phyloP scores from a whole-genome alignment of 2,329 filamentous ascomycete species.

The Penicillium sp. region DNA sequence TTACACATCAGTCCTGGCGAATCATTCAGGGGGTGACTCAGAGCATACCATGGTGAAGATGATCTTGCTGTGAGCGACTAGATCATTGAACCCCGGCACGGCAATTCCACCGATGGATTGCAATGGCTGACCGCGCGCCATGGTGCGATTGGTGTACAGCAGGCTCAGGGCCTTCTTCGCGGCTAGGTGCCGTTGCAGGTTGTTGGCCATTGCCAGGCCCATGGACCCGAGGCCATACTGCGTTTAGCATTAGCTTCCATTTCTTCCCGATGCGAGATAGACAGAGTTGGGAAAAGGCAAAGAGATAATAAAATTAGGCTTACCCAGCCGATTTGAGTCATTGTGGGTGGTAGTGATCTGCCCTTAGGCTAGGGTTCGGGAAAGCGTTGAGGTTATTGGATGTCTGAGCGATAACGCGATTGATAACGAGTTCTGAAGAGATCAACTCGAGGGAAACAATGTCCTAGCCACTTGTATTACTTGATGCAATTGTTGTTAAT shows the following conservation, averaged over 20 bases:
- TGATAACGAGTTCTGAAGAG: neutral
- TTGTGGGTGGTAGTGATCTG: conserved; percentile 14
- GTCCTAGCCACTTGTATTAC: neutral
- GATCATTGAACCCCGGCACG: conserved; percentile 36
- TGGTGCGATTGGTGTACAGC: conserved; percentile 47
- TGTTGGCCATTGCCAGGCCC: conserved; percentile 50
- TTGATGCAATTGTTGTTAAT: neutral
- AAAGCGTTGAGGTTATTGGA: neutral
- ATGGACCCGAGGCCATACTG: conserved; percentile 51
- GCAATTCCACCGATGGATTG: conserved; percentile 40
- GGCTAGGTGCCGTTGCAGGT: conserved; percentile 46
- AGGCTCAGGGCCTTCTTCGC: conserved; percentile 37
- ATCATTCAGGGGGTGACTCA: conserved; percentile 1
- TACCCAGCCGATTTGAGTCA: conserved; percentile 44
- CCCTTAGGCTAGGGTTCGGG: neutral
- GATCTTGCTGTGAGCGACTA: conserved; percentile 42
- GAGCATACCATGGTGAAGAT: conserved; percentile 44
- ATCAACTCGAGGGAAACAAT: neutral
- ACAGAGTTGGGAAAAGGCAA: neutral
- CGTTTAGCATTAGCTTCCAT: conserved; percentile 5
- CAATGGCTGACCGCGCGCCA: conserved; percentile 43
- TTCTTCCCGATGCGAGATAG: neutral
- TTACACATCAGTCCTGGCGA: neutral
- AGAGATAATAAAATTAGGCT: conserved; percentile 2
- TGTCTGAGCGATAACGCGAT: neutral